phyloP scores from a whole-genome alignment of 2,329 filamentous ascomycete genomes.

The Ceratocystis colombiana region DNA sequence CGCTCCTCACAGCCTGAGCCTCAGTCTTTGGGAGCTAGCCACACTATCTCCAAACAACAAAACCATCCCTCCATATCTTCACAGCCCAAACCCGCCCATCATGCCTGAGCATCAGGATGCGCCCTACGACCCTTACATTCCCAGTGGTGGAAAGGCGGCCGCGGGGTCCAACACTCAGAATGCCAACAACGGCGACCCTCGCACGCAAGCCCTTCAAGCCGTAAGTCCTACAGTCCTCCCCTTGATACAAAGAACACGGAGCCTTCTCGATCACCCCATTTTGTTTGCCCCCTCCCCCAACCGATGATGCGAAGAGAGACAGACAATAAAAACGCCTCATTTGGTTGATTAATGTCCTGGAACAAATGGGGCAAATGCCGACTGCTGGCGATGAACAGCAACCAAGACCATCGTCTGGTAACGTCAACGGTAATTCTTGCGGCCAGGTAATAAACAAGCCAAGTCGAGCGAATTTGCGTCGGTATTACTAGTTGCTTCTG shows the following conservation, averaged over 20 bases:
- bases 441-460: neutral
- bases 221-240: slow-evolving; percentile 44
- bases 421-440: neutral
- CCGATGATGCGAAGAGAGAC: neutral
- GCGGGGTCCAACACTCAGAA: slow-evolving; percentile 33
- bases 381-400: neutral
- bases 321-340: neutral
- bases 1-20: slow-evolving; percentile 9
- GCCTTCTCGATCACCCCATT: neutral
- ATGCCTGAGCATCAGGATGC: slow-evolving; percentile 46
- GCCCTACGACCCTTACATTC: slow-evolving; percentile 85
- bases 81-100: slow-evolving; percentile 27
- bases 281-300: neutral
- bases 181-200: slow-evolving; percentile 40
- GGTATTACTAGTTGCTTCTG: neutral
- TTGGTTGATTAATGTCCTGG: neutral
- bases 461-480: too few relatives aligned
- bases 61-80: neutral
- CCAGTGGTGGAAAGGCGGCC: slow-evolving; percentile 40
- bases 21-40: slow-evolving; percentile 7
- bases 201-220: slow-evolving; percentile 64
- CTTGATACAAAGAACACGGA: neutral
- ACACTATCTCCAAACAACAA: neutral
- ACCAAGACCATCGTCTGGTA: neutral
- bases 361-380: neutral